phyloP scores from a whole-genome alignment of 768 basidiomycete species.

The Termitomyces sp. region DNA sequence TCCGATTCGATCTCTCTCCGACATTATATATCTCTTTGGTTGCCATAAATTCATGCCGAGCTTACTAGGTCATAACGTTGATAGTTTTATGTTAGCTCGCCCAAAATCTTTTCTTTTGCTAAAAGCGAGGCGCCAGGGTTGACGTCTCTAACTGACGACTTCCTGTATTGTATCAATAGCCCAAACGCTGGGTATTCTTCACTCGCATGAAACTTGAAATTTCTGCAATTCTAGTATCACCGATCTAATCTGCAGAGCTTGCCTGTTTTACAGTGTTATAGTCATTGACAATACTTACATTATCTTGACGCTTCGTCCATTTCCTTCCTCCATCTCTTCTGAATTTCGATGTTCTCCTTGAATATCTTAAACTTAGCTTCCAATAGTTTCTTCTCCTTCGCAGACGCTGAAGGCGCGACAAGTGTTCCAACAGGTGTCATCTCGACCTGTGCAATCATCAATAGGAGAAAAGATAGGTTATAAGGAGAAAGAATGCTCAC shows the following conservation, averaged over 20 bases:
- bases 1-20: background rate
- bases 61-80: background rate
- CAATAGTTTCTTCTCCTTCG: conserved; percentile 67
- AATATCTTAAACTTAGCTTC: conserved; percentile 95
- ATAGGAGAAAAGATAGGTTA: conserved; percentile 35
- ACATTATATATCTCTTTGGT: background rate
- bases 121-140: background rate
- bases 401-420: conserved; percentile 55
- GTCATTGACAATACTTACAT: background rate
- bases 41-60: background rate
- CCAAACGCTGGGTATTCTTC: background rate
- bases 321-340: conserved; percentile 78
- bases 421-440: conserved; percentile 86
- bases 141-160: background rate
- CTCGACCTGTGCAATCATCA: conserved; percentile 49
- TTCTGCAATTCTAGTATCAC: background rate
- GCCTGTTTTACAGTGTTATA: background rate
- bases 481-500: conserved; percentile 28
- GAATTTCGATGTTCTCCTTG: conserved; percentile 80
- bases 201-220: background rate
- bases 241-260: background rate
- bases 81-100: background rate
- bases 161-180: no score
- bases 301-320: conserved; percentile 52
- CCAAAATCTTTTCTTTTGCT: no score